Base-by-base conservation (phyloP, 495 filamentous ascomycete genomes). In the Xanthoparmelia taractica region DNA sequence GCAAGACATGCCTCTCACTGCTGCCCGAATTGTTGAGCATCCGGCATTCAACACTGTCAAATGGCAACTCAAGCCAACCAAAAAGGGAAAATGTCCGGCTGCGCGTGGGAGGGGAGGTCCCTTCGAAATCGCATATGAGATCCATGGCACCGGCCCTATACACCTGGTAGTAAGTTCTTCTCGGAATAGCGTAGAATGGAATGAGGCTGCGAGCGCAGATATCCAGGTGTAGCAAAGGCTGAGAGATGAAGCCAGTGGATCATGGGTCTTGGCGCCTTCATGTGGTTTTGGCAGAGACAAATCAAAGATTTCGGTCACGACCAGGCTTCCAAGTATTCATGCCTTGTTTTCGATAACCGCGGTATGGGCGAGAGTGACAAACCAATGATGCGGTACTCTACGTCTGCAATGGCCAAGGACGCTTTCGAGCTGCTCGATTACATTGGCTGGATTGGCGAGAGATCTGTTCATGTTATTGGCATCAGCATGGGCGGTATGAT, bases 401-500 rank as follows among this genome's bases (percentile, higher is more conserved):
- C 86, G n/a, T 80, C 75, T 59, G 85, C 86, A 61, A 91, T 92
- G 89, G 89, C 89, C 31, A 80, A 75, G 64, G 89, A 92, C 75
- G 65, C 80, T 29, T 58, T 88, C 59, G 89, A 92, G 63, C 69
- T 92, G 27, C 71, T 89, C 58, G 79, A 88, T 62, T 80, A 87
- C 66, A 64, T 92, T 37, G 82, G 82, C 36, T 92, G 88, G 86
- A 89, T 84, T 11, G 74, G 74, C 6, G 59, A 72, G 50, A 79
- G 84, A 37, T 72, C 77, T 43, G 65, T 93, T 5, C 82, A 94
- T 71, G 71, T 93, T 31, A 76, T 90, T 57, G 91, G 90, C 52
- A 81, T 92, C 31, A 87, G 83, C 45, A 85, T 92, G 75, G 88
- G 88, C 56, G 89, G 91, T 64, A 94, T 95, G 90, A 94, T 96